A percentile compares a stretch with the other conserved stretches of the same genome.
Evolutionary conservation across 75 land plant genomes (phyloP).

Genomic region (Selaginella moellendorffii): DNA sequence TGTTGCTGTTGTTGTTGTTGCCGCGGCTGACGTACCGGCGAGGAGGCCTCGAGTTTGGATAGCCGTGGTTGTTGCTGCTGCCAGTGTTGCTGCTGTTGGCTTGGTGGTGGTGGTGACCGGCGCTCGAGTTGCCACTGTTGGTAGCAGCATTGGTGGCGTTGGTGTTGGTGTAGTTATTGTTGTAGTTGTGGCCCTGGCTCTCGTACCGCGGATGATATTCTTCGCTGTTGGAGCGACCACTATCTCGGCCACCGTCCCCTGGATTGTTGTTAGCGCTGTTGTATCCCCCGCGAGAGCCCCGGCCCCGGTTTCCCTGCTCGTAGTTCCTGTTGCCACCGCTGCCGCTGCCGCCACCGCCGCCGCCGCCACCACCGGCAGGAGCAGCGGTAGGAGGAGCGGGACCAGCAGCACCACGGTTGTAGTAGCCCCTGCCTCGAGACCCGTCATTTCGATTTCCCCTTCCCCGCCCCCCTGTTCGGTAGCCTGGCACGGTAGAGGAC

Average conservation of each 20-base stretch:
- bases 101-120: too few species aligned
- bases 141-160: too few species aligned
- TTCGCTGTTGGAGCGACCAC: too few species aligned
- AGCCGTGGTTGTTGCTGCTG: neutral
- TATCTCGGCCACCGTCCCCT: too few species aligned
- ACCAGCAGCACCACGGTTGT: too few species aligned
- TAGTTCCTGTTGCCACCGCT: neutral
- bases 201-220: neutral
- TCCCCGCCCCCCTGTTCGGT: neutral
- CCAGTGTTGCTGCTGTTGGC: neutral
- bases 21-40: neutral
- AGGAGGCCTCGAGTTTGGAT: neutral
- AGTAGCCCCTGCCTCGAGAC: neutral
- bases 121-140: too few species aligned
- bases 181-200: too few species aligned
- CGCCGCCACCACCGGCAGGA: too few species aligned
- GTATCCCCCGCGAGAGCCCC: neutral
- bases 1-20: neutral
- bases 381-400: too few species aligned
- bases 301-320: neutral
- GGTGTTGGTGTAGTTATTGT: too few species aligned
- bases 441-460: neutral
- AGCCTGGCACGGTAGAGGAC: too few species aligned
- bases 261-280: neutral
- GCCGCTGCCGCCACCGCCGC: neutral